A percentile compares a stretch with the other conserved stretches of the same genome.
phyloP scores from a whole-genome alignment of 345 rosid genomes.

The Populus deltoides region DNA sequence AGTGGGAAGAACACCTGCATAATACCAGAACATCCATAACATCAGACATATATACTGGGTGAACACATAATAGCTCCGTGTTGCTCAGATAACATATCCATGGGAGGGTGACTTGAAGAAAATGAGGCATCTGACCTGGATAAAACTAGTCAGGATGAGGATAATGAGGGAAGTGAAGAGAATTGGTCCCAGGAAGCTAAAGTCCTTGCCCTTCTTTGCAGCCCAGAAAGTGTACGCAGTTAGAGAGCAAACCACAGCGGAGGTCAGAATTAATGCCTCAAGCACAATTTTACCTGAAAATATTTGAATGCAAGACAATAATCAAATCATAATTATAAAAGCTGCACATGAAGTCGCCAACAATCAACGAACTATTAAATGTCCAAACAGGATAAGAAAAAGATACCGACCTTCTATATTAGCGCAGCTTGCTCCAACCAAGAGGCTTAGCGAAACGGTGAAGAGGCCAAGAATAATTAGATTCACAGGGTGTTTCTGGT shows the following conservation, averaged over 20 bases:
- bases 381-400: slow-evolving; percentile 11
- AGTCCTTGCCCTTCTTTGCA: slow-evolving; percentile 89
- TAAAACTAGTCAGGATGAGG: slow-evolving; percentile 69
- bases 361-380: neutral
- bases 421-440: slow-evolving; percentile 87
- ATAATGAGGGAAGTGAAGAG: slow-evolving; percentile 79
- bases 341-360: too few relatives aligned
- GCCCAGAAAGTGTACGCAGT: slow-evolving; percentile 99
- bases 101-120: neutral
- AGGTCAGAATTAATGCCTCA: slow-evolving; percentile 80
- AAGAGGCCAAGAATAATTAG: slow-evolving; percentile 79
- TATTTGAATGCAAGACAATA: neutral
- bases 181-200: slow-evolving; percentile 85
- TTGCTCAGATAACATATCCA: neutral
- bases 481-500: slow-evolving; percentile 91
- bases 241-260: slow-evolving; percentile 72
- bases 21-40: neutral
- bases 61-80: neutral
- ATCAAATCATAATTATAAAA: neutral
- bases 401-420: slow-evolving; percentile 67
- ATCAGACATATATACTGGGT: neutral
- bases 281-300: slow-evolving; percentile 88
- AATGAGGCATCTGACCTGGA: slow-evolving; percentile 56
- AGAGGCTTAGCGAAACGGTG: slow-evolving; percentile 73
- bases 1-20: slow-evolving; percentile 83